Conservation (phyloP, 176 grass and related monocot genomes). For the Zoysia japonica region DNA sequence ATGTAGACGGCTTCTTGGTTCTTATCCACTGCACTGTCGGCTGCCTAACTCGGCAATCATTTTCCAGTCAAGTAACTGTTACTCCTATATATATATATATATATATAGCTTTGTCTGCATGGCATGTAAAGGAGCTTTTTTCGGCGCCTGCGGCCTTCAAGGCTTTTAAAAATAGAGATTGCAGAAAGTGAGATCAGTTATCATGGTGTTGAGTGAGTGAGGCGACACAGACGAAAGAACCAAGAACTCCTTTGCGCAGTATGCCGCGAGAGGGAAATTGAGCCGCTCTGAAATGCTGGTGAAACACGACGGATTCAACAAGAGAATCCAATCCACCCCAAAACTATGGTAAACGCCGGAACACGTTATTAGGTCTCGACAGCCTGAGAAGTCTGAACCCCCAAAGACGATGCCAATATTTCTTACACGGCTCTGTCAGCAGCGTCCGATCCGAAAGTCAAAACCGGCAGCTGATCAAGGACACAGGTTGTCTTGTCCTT, state of each 20-base stretch:
- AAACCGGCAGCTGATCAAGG: conserved; percentile 38
- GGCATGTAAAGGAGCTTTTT: conserved; percentile 28
- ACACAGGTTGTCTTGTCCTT: conserved; percentile 26
- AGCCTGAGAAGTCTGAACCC: not conserved
- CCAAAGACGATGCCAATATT: not conserved
- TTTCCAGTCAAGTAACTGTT: conserved; percentile 30
- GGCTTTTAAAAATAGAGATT: conserved; percentile 16
- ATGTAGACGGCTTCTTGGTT: not conserved
- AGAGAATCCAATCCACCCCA: not conserved
- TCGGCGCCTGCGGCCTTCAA: not conserved
- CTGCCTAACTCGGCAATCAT: not conserved
- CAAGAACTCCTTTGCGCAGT: not conserved
- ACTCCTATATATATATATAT: not conserved
- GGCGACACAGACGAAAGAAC: not conserved
- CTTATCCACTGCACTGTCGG: conserved; percentile 16
- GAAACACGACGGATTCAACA: not conserved
- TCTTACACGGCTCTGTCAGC: not conserved
- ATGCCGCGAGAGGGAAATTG: not conserved
- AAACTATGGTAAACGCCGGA: not conserved
- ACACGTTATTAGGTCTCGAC: not conserved
- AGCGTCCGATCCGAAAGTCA: conserved; percentile 42
- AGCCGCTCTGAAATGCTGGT: not conserved
- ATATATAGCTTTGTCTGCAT: too few species aligned
- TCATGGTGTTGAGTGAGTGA: conserved; percentile 1
- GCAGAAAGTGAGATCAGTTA: conserved; percentile 29